phyloP scores from a whole-genome alignment of 2,329 filamentous ascomycete genomes.

The Lasiodiplodia hormozganensis region DNA sequence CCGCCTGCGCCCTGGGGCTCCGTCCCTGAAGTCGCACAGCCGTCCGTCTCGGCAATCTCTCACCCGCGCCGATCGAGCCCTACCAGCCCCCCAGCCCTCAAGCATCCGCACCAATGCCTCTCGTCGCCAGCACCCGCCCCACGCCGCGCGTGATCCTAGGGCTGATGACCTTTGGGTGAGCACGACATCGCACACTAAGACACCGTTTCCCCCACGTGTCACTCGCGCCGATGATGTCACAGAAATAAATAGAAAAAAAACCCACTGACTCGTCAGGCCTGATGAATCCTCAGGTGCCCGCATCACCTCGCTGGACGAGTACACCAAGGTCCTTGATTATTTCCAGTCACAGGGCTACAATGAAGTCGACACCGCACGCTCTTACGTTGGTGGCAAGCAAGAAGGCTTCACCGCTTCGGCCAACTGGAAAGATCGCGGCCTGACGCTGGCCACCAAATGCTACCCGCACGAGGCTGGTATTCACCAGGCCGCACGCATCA shows the following conservation, averaged over 20 bases:
- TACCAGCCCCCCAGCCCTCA: constrained; percentile 1
- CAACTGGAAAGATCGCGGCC: constrained; percentile 78
- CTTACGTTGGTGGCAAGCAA: constrained; percentile 75
- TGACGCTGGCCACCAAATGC: constrained; percentile 79
- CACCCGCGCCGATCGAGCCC: not conserved
- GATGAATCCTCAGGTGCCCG: constrained; percentile 69
- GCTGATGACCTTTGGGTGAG: constrained; percentile 79
- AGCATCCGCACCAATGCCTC: constrained; percentile 43
- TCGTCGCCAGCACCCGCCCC: constrained; percentile 48
- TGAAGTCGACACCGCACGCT: constrained; percentile 83
- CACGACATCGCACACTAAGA: constrained; percentile 19
- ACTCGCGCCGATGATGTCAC: not conserved
- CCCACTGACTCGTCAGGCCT: constrained; percentile 48
- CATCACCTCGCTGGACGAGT: constrained; percentile 73
- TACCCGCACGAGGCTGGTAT: constrained; percentile 68
- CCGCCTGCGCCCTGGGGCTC: not conserved
- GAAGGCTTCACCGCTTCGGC: constrained; percentile 79
- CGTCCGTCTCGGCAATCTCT: constrained; percentile 16
- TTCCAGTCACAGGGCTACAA: constrained; percentile 82
- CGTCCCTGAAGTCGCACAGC: not conserved
- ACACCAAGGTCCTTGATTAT: constrained; percentile 74
- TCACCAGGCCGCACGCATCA: constrained; percentile 68
- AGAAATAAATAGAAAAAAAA: not conserved
- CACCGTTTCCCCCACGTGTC: not conserved
- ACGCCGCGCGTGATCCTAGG: constrained; percentile 80